Base-by-base conservation (phyloP, 2,329 filamentous ascomycete genomes). In the Colletotrichum neosansevieriae region DNA sequence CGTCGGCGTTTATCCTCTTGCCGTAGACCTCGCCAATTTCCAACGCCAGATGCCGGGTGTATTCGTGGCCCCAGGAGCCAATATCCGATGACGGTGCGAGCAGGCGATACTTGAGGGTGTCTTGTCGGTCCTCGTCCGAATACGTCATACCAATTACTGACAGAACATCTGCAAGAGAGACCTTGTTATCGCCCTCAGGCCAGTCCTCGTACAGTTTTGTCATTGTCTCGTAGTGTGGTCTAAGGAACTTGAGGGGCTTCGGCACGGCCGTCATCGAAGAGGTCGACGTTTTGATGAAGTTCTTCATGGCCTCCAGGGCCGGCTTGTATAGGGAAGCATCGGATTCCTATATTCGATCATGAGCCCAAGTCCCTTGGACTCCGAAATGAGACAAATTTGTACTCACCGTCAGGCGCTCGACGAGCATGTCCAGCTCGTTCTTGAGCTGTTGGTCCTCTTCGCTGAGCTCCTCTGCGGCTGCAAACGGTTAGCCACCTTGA, bases 201-300 rank as follows among this genome's bases (percentile, higher is more conserved):
- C 97, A 99, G 79, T 91, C 88, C 69, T 97, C 94, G 84, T 98
- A 97, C 32, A 94, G 85, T 79, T 92, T 92, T 71, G 92, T 92
- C 77, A 99, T 86, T 65, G 92, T 90, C 81, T 97, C 92, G 83
- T 98, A 99, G 81, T 99, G 95, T 73, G 95, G 96, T 84, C 96
- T 90, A 72, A 99, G 88, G 80, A 99, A 99, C 82, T 99, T 99
- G 75, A 99, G 88, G 38, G 96, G 96, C 83, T 99, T 99, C 24
- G 97, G 96, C 71, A 99, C 96, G 69, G 96, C 96, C 56, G 96
- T 99, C 96, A 99, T 99, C 51, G 97, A 99, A 68, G 94, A 98
- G 73, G 96, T 99, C 69, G 96, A 97, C 63, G 96, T 99, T 86
- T 98, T 98, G 86, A 99, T 99, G 78, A 94, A 97, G 76, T 91